A percentile compares a stretch with the other conserved stretches of the same genome.
phyloP scores from a whole-genome alignment of 1,284 basidiomycete species.

The Rhodotorula sp. region DNA sequence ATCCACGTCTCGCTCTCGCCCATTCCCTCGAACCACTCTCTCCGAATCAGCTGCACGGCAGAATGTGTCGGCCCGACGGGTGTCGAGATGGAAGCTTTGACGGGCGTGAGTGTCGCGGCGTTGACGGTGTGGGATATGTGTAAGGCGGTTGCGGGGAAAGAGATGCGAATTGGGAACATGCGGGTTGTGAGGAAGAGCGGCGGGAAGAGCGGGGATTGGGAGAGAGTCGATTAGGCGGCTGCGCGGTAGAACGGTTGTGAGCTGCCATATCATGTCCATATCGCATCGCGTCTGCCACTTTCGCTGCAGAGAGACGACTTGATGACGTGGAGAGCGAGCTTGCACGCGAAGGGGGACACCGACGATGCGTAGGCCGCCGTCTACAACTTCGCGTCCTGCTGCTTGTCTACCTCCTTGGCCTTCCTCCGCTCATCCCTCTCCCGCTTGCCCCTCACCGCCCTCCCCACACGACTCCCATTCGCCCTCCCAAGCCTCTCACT shows the following conservation, averaged over 20 bases:
- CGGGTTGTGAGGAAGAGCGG: constrained; percentile 68
- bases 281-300: no score
- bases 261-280: not conserved
- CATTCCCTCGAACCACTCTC: constrained; percentile 52
- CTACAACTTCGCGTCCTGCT: constrained; percentile 4
- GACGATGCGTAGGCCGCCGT: no score
- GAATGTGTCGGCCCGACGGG: constrained; percentile 76
- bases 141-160: constrained; percentile 78
- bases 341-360: no score
- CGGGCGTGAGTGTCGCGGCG: constrained; percentile 72
- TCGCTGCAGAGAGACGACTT: no score
- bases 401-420: constrained; percentile 11
- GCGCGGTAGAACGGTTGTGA: not conserved
- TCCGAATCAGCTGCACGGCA: constrained; percentile 66
- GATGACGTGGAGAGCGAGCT: no score
- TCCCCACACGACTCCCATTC: constrained; percentile 76
- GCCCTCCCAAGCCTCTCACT: constrained; percentile 64
- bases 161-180: constrained; percentile 66
- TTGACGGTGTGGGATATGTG: constrained; percentile 90
- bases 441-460: constrained; percentile 58
- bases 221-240: not conserved
- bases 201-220: constrained; percentile 64
- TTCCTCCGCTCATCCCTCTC: constrained; percentile 5
- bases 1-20: constrained; percentile 61
- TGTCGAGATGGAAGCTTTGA: constrained; percentile 92